These are phyloP conservation scores for Candida andamanensis DNA, from an alignment of 805 yeast species.

Conservation along the genomic window DNA sequence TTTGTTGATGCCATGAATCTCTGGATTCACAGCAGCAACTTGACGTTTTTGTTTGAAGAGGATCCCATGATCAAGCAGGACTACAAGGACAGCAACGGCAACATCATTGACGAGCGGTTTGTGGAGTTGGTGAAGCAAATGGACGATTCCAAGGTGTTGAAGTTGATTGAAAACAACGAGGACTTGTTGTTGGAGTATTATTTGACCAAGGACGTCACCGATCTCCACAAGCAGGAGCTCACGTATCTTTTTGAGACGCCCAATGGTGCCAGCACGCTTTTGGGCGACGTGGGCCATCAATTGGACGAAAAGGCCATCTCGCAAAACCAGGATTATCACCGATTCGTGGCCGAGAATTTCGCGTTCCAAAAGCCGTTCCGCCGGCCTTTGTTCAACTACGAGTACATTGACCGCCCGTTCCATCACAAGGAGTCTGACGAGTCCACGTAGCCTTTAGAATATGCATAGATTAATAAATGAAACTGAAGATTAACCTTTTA, in stretches of 20 bases:
- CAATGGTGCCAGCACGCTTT: slow-evolving; percentile 17
- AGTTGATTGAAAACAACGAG: slow-evolving; percentile 16
- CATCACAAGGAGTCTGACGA: slow-evolving; percentile 12
- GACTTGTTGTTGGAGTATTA: slow-evolving; percentile 14
- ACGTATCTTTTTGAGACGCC: slow-evolving; percentile 15
- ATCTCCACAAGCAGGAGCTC: slow-evolving; percentile 19
- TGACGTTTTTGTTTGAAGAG: slow-evolving; percentile 10
- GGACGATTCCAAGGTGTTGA: slow-evolving; percentile 15
- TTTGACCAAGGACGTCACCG: slow-evolving; percentile 17
- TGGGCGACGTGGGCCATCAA: slow-evolving; percentile 17
- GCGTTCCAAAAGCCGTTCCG: slow-evolving; percentile 21
- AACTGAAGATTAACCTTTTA: too few relatives aligned
- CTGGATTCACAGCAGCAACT: slow-evolving; percentile 14
- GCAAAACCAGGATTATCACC: slow-evolving; percentile 16
- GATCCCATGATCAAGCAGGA: slow-evolving; percentile 11
- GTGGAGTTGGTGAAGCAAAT: slow-evolving; percentile 13
- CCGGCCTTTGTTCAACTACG: slow-evolving; percentile 23
- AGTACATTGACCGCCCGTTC: slow-evolving; percentile 19
- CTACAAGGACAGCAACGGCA: slow-evolving; percentile 7
- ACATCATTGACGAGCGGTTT: slow-evolving; percentile 13
- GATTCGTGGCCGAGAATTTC: slow-evolving; percentile 14
- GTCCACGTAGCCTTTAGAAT: too few relatives aligned
- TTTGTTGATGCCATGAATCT: slow-evolving; percentile 15
- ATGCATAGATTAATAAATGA: too few relatives aligned
- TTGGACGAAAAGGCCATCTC: slow-evolving; percentile 9